A percentile compares a stretch with the other conserved stretches of the same genome.
These are phyloP conservation scores for Miamiensis avidus DNA, from an alignment of 169 alveolate genomes.

Conservation along the genomic window DNA sequence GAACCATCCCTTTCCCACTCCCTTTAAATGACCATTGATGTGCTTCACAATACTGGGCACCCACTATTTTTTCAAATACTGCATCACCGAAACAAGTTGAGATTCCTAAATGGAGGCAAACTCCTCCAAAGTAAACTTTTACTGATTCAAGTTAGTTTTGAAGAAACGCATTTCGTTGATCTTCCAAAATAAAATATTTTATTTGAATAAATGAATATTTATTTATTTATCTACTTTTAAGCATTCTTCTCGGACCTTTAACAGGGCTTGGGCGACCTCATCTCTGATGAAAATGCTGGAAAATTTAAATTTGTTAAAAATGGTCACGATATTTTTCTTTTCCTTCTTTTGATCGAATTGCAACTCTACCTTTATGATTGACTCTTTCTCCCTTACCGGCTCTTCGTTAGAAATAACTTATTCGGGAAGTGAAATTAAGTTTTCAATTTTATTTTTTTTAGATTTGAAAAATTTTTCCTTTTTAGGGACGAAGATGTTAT, in stretches of 20 bases:
- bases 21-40: background rate
- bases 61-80: background rate
- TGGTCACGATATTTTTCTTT: background rate
- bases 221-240: background rate
- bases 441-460: too few species aligned
- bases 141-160: too few species aligned
- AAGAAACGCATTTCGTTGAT: too few species aligned
- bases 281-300: background rate
- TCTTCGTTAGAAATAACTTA: too few species aligned
- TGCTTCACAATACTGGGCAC: background rate
- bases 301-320: too few species aligned
- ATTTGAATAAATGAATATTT: background rate
- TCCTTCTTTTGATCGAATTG: background rate
- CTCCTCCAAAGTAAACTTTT: too few species aligned
- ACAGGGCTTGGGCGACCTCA: background rate
- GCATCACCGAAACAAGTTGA: background rate
- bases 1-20: background rate
- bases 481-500: too few species aligned
- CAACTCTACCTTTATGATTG: too few species aligned
- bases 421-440: too few species aligned
- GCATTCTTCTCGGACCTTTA: background rate
- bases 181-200: too few species aligned
- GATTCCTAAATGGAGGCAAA: background rate
- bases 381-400: background rate
- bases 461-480: too few species aligned